Conservation (phyloP, 225 moss, liverwort and hornwort species). For the Sphagnum tenellum region DNA sequence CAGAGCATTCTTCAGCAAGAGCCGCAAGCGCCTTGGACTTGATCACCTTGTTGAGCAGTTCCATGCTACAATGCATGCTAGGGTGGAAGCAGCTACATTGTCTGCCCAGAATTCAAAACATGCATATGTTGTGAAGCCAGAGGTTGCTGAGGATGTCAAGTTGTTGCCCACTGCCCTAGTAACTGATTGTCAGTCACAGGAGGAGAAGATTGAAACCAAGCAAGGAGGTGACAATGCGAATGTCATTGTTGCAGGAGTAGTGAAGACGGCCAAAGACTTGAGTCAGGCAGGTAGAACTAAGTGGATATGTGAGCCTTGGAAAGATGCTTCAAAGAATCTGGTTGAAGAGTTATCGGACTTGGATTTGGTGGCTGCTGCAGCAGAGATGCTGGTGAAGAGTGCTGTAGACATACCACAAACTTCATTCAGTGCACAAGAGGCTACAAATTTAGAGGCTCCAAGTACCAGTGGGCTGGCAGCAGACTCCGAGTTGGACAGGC, state of each 20-base stretch:
- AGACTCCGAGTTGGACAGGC: too few relatives aligned
- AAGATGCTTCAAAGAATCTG: slow-evolving; percentile 24
- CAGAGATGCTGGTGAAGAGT: slow-evolving; percentile 36
- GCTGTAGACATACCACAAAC: background rate
- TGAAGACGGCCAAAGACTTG: slow-evolving; percentile 21
- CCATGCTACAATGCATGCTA: slow-evolving; percentile 19
- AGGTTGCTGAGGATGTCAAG: too few relatives aligned
- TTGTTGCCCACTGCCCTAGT: too few relatives aligned
- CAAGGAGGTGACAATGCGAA: too few relatives aligned
- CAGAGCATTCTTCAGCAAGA: slow-evolving; percentile 51
- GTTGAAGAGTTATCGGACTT: slow-evolving; percentile 27
- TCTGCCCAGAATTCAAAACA: slow-evolving; percentile 9
- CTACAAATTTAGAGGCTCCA: slow-evolving; percentile 12
- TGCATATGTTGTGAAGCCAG: too few relatives aligned
- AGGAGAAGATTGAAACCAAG: background rate
- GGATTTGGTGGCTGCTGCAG: slow-evolving; percentile 45
- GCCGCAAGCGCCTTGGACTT: slow-evolving; percentile 46
- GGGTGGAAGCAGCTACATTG: slow-evolving; percentile 39
- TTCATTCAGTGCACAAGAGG: too few relatives aligned
- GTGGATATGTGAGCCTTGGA: slow-evolving; percentile 34
- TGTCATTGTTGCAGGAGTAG: slow-evolving; percentile 3
- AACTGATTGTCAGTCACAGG: background rate
- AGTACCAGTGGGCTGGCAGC: too few relatives aligned
- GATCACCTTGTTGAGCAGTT: slow-evolving; percentile 59
- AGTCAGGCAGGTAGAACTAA: slow-evolving; percentile 34